Conservation (phyloP, 2,329 filamentous ascomycete species). For the Chrysoporthe austroafricana region DNA sequence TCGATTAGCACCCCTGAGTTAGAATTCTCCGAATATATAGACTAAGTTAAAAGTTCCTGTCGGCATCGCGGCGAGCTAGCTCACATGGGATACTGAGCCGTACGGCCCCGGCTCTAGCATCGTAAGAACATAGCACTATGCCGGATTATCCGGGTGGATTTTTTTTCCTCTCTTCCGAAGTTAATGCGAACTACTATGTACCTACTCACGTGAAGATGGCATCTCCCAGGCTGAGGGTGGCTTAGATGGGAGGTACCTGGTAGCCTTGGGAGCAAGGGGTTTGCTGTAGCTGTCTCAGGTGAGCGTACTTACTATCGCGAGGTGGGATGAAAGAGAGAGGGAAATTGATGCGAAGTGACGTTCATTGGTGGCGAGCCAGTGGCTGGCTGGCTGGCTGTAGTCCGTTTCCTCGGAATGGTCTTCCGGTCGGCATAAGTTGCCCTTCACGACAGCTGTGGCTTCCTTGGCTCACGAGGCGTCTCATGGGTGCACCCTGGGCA, state of each 20-base stretch:
- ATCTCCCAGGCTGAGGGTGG: background rate
- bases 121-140: background rate
- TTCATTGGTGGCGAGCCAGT: background rate
- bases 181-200: background rate
- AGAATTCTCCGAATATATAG: background rate
- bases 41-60: background rate
- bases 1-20: slow-evolving; percentile 2
- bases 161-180: too few relatives aligned
- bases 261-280: background rate
- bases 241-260: background rate
- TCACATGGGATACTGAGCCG: background rate
- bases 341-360: background rate
- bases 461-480: background rate
- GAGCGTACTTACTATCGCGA: background rate
- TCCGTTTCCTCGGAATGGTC: background rate
- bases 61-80: background rate
- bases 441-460: background rate
- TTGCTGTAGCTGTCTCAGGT: background rate
- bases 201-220: background rate
- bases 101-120: background rate
- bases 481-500: background rate
- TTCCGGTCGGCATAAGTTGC: background rate
- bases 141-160: too few relatives aligned
- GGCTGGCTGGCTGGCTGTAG: background rate
- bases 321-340: background rate